Evolutionary conservation across 495 filamentous ascomycete species (phyloP).

Genomic region (Penicillium malachiteum): DNA sequence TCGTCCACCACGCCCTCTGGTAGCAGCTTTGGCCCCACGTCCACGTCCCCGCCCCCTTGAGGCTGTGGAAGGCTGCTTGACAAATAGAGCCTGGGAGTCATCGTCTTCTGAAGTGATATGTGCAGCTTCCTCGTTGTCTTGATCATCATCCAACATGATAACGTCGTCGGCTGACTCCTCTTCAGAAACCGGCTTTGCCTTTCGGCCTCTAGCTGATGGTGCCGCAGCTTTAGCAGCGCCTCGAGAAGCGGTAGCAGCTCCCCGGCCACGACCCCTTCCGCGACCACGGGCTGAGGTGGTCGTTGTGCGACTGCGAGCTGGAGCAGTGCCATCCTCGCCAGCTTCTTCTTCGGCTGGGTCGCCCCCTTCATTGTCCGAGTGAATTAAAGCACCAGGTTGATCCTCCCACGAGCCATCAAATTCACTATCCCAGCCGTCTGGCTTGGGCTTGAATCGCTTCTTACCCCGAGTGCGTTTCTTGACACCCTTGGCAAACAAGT

Average conservation of each 20-base stretch:
- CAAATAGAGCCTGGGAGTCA: conserved; percentile 53
- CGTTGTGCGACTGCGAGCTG: conserved; percentile 24
- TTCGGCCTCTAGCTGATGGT: conserved; percentile 38
- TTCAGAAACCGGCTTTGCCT: conserved; percentile 51
- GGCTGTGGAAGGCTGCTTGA: conserved; percentile 46
- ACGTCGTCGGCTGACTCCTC: conserved; percentile 66
- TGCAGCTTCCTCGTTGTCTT: conserved; percentile 53
- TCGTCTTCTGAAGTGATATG: conserved; percentile 37
- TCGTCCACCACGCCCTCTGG: conserved; percentile 27
- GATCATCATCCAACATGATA: conserved; percentile 59
- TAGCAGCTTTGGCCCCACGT: conserved; percentile 29
- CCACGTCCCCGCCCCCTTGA: conserved; percentile 28
- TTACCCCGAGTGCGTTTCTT: conserved; percentile 58
- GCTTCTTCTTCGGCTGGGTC: conserved; percentile 46
- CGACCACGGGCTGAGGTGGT: conserved; percentile 45
- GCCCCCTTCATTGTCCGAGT: conserved; percentile 53
- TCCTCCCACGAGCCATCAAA: conserved; percentile 83
- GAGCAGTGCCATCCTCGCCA: conserved; percentile 40
- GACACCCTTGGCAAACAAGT: conserved; percentile 66
- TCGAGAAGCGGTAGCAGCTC: conserved; percentile 39
- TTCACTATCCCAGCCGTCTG: conserved; percentile 83
- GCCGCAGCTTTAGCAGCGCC: conserved; percentile 39
- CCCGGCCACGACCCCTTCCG: conserved; percentile 50
- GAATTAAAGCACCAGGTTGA: conserved; percentile 66
- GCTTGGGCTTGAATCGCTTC: conserved; percentile 70